Conservation (phyloP, 176 grass and related monocot species). For the Thinopyrum elongatum region DNA sequence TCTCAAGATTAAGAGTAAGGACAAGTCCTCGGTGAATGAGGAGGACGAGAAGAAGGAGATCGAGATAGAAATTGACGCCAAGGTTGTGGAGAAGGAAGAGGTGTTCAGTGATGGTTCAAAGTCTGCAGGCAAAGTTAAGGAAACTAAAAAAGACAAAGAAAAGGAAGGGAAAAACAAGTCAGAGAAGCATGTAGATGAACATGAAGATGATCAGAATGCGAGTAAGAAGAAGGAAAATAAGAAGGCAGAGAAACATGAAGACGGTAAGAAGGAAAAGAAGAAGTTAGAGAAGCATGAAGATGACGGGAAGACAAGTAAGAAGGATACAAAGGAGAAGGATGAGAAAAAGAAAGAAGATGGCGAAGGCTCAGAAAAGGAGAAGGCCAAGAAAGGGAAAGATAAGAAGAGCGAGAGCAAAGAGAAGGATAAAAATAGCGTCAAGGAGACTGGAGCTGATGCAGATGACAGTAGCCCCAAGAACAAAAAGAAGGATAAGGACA, state of each 20-base stretch:
- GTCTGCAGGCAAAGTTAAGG: not conserved
- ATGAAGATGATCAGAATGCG: not conserved
- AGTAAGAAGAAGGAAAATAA: constrained; percentile 17
- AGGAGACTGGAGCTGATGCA: not conserved
- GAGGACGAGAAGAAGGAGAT: constrained; percentile 51
- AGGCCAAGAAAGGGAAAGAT: constrained; percentile 12
- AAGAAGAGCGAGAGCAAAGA: constrained; percentile 24
- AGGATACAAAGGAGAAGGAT: constrained; percentile 29
- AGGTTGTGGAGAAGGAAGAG: constrained; percentile 56
- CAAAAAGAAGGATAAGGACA: too few relatives aligned
- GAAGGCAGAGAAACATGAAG: constrained; percentile 13
- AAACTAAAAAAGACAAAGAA: constrained; percentile 29
- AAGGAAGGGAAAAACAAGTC: constrained; percentile 23
- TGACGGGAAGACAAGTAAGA: constrained; percentile 3
- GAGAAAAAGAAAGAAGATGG: constrained; percentile 15
- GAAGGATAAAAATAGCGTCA: not conserved
- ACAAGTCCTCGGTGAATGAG: constrained; percentile 19
- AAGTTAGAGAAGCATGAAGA: constrained; percentile 22
- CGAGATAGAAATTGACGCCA: constrained; percentile 49
- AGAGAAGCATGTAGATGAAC: constrained; percentile 9
- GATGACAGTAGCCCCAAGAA: too few relatives aligned
- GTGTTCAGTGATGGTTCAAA: not conserved
- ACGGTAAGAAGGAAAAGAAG: not conserved
- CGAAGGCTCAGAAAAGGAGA: not conserved
- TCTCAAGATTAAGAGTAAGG: constrained; percentile 65